Conservation (phyloP, 306 rosid species). For the Cicer cuneatum region DNA sequence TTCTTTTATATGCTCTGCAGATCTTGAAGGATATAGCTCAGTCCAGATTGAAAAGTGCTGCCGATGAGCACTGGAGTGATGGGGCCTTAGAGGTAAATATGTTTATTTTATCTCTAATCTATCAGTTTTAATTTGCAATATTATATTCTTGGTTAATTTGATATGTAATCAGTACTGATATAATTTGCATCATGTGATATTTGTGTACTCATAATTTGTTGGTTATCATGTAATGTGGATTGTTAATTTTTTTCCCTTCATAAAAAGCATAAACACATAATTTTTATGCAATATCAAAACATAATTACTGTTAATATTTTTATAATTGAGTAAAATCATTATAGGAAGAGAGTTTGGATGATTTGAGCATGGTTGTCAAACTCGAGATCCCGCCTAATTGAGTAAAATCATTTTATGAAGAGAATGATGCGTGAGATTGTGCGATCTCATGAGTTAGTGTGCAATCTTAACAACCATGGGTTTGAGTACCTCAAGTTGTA, state of each 20-base stretch:
- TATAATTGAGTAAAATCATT: constrained; percentile 1
- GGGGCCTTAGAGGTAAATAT: constrained; percentile 92
- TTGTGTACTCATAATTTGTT: constrained; percentile 18
- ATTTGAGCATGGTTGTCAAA: background rate
- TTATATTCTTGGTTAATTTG: constrained; percentile 36
- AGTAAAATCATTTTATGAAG: too few relatives aligned
- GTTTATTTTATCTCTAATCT: constrained; percentile 38
- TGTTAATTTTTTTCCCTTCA: background rate
- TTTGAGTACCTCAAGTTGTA: too few relatives aligned
- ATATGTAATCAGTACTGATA: background rate
- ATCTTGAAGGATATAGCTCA: constrained; percentile 78
- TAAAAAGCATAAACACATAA: too few relatives aligned
- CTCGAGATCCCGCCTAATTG: too few relatives aligned
- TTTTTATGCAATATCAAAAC: background rate
- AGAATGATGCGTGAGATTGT: too few relatives aligned
- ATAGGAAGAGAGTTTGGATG: constrained; percentile 13
- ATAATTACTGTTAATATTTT: background rate
- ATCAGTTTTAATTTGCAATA: background rate
- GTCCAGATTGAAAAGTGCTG: constrained; percentile 80
- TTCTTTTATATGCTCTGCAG: constrained; percentile 52
- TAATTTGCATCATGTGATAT: constrained; percentile 21
- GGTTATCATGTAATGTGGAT: background rate
- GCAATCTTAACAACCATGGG: too few relatives aligned
- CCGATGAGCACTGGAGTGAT: constrained; percentile 97
- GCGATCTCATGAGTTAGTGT: too few relatives aligned